Percentiles rank a stretch among this genome's conserved stretches.
phyloP scores from a whole-genome alignment of 768 basidiomycete species.

The Mrakia gelida region DNA sequence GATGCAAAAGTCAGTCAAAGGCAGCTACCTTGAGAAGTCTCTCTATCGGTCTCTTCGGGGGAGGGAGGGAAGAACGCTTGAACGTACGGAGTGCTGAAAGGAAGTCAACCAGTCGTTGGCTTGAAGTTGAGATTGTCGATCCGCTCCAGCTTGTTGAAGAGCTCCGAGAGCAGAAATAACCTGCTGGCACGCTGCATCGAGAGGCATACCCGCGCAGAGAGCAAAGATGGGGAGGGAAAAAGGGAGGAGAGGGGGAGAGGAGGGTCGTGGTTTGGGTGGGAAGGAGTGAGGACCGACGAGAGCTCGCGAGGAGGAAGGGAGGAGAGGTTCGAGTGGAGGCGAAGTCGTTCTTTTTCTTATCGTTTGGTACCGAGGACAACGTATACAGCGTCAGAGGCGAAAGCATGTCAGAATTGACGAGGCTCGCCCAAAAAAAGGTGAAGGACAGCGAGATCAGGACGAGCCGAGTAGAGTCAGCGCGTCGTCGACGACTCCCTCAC shows the following conservation, averaged over 20 bases:
- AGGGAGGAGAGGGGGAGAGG: neutral
- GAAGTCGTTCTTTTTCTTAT: no score
- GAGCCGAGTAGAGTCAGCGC: neutral
- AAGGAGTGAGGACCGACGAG: no score
- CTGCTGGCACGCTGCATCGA: conserved; percentile 19
- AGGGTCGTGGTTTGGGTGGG: neutral
- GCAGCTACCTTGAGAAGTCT: neutral
- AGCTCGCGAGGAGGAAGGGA: neutral
- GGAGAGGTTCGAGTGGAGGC: no score
- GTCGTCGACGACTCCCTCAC: no score
- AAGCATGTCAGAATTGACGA: no score
- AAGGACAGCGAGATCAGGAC: neutral
- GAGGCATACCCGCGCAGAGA: neutral
- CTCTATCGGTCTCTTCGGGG: neutral
- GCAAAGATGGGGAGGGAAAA: neutral
- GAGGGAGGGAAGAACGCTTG: no score
- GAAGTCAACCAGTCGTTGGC: conserved; percentile 33
- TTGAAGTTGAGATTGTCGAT: conserved; percentile 24
- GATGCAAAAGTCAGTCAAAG: neutral
- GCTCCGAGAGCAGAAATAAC: conserved; percentile 27
- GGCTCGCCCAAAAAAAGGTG: neutral
- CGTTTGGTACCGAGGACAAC: no score
- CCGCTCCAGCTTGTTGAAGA: conserved; percentile 14
- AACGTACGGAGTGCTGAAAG: conserved; percentile 32
- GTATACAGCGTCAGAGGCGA: no score